Conservation (phyloP, 805 yeast species). For the Sugiyamaella chiloensis region DNA sequence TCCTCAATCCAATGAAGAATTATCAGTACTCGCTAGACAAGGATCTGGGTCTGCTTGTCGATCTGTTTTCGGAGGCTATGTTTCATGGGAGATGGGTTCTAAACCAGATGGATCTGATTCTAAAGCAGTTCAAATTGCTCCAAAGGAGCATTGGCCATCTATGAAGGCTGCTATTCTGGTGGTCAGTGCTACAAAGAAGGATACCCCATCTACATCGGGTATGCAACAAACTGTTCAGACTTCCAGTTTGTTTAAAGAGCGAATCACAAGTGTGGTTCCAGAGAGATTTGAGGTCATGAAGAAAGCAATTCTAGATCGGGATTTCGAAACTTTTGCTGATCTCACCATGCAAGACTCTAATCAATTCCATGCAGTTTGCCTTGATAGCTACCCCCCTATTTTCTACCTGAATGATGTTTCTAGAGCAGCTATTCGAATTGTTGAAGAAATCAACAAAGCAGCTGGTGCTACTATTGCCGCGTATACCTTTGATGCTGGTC, state of each 20-base stretch:
- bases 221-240: slow-evolving; percentile 95
- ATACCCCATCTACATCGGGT: slow-evolving; percentile 90
- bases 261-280: slow-evolving; percentile 84
- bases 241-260: slow-evolving; percentile 77
- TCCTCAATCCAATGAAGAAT: slow-evolving; percentile 80
- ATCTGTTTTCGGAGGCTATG: slow-evolving; percentile 94
- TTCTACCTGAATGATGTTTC: slow-evolving; percentile 92
- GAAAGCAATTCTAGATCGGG: slow-evolving; percentile 63
- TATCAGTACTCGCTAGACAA: slow-evolving; percentile 91
- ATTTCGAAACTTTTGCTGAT: slow-evolving; percentile 79
- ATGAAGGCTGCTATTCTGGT: slow-evolving; percentile 91
- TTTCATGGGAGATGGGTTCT: slow-evolving; percentile 98
- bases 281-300: slow-evolving; percentile 80
- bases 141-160: slow-evolving; percentile 81
- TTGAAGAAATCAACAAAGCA: slow-evolving; percentile 70
- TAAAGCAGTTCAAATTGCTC: slow-evolving; percentile 88
- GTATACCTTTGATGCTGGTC: slow-evolving; percentile 98
- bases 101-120: slow-evolving; percentile 81
- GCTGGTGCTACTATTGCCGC: slow-evolving; percentile 76
- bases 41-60: slow-evolving; percentile 99
- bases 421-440: slow-evolving; percentile 69
- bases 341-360: slow-evolving; percentile 96
- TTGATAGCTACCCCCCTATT: slow-evolving; percentile 94
- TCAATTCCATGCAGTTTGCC: slow-evolving; percentile 96
- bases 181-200: slow-evolving; percentile 90